Conservation (phyloP, 23 red algal genomes). For the Gracilaria gracilis region DNA sequence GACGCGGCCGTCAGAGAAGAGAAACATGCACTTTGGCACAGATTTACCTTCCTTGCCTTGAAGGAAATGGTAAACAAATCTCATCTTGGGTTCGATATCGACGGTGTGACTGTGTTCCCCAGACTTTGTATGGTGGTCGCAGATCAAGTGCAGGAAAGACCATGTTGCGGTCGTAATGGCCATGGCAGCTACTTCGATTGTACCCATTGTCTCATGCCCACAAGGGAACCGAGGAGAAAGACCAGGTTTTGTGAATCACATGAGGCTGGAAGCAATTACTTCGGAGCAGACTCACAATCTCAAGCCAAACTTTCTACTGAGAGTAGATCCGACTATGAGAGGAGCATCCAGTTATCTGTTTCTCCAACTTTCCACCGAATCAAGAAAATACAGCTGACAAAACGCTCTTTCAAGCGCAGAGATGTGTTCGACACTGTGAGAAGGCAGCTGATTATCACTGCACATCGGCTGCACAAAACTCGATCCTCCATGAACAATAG, state of each 20-base stretch:
- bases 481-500: background rate
- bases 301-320: background rate
- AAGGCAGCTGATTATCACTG: background rate
- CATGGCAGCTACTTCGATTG: constrained; percentile 14
- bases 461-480: background rate
- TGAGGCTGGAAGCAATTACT: background rate
- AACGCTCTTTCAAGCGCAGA: background rate
- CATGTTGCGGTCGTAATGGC: constrained; percentile 9
- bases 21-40: constrained; percentile 1
- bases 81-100: background rate
- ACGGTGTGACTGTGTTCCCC: background rate
- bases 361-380: background rate
- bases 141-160: constrained; percentile 8
- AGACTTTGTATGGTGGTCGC: constrained; percentile 3
- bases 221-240: background rate
- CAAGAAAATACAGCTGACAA: background rate
- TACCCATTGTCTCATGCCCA: constrained; percentile 9
- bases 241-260: background rate
- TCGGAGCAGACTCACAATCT: background rate
- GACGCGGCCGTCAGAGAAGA: background rate
- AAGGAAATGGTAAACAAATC: background rate
- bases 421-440: background rate
- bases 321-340: background rate
- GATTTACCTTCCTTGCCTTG: constrained; percentile 3
- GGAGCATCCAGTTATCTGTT: background rate